Evolutionary conservation across 495 filamentous ascomycete genomes (phyloP), one percentile per base, ranked within the genome.

Genomic region (Aspergillus conjunctus): DNA sequence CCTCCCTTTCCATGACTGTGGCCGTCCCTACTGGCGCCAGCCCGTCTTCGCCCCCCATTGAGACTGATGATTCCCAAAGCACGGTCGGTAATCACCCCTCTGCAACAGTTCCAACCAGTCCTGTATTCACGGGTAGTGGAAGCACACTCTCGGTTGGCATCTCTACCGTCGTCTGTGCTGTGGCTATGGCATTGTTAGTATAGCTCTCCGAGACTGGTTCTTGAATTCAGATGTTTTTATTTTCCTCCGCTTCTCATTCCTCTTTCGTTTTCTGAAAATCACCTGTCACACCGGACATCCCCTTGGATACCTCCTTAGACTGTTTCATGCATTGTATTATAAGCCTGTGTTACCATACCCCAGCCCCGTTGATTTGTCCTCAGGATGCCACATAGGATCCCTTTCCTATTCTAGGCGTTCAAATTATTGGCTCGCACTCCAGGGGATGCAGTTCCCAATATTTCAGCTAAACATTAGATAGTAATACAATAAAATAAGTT

Each of bases 51-150:
- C 43, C 63, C 15, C 7, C 48, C 21, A 32, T 48, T 2, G 26
- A 41, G 4, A 62, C 62, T 1, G 26, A 55, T 1, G 31, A 63
- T 33, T 50, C 43, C 3, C 33, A 21, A n/a, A 57, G n/a, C 33
- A 26, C 45, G 15, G 26, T 37, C 51, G 8, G 9, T 1, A 33
- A 49, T 5, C 32, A 52, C 9, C 30, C 45, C 1, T 56, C 67
- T 3, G 50, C 72, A 3, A 63, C 66, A 15, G 59, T 56, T 17
- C 67, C 66, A 17, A 33, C 46, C 14, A 60, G 51, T 43, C 62
- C 72, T 8, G 52, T 71, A 15, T 75, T 73, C 54, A 77, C 74
- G 9, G 69, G 69, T 10, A 64, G 60, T 22, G 74, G 68, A 3
- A 62, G 58, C 51, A 68, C 58, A 51, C 21, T 71, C 26, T 68